Percentiles rank a stretch among this genome's conserved stretches.
These are phyloP conservation scores for Saccharomyces hybrid DNA, from an alignment of 1,139 yeast species.

Conservation along the genomic window DNA sequence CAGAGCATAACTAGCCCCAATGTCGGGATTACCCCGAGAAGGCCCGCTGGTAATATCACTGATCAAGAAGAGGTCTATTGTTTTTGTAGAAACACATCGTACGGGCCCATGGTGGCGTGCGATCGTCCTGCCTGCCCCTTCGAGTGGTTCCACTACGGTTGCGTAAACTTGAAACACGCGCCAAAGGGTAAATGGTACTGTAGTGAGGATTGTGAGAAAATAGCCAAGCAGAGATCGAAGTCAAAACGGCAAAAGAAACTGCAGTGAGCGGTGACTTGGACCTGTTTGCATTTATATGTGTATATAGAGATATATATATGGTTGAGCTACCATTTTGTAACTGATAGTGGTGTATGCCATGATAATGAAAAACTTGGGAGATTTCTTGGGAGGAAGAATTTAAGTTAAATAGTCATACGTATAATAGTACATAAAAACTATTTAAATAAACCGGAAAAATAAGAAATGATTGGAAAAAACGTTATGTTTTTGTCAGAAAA, in stretches of 20 bases:
- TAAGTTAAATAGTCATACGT: not conserved
- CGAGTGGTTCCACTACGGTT: conserved; percentile 78
- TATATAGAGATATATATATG: not conserved
- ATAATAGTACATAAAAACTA: not conserved
- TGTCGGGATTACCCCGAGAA: not conserved
- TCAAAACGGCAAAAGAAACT: not conserved
- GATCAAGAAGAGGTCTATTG: conserved; percentile 44
- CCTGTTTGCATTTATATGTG: not conserved
- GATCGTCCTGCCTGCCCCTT: conserved; percentile 72
- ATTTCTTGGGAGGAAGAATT: not conserved
- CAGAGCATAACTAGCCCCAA: not conserved
- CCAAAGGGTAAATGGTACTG: conserved; percentile 88
- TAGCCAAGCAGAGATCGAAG: conserved; percentile 8
- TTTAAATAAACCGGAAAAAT: conserved; percentile 2
- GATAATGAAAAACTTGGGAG: not conserved
- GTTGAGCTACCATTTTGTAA: not conserved
- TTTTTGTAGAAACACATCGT: conserved; percentile 75
- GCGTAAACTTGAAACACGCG: conserved; percentile 75
- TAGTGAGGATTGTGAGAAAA: conserved; percentile 50
- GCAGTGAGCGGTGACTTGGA: not conserved
- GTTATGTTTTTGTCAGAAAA: conserved; percentile 3
- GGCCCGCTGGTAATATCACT: conserved; percentile 10
- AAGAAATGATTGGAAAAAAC: conserved; percentile 5
- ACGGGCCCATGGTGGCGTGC: conserved; percentile 90
- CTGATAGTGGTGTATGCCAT: not conserved